Evolutionary conservation across 441 rosid genomes (phyloP).

Genomic region (Euphorbia schlechtendalii): DNA sequence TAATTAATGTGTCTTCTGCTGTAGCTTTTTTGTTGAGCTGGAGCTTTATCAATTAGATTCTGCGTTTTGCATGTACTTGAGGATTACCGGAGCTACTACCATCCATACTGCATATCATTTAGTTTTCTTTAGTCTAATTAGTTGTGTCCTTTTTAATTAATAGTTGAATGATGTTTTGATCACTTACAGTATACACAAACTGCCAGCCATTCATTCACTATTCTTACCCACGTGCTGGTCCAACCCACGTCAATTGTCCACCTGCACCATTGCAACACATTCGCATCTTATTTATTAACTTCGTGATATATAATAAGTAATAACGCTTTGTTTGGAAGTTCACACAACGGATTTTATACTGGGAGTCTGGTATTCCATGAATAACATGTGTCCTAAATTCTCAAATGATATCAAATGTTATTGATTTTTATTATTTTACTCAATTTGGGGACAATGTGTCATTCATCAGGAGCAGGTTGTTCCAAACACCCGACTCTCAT

Average conservation of each 20-base stretch:
- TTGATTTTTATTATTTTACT: no score
- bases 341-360: no score
- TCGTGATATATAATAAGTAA: no score
- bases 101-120: slow-evolving; percentile 71
- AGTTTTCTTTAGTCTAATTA: neutral
- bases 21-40: slow-evolving; percentile 2
- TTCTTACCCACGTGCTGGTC: slow-evolving; percentile 97
- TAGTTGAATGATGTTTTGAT: neutral
- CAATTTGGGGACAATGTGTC: no score
- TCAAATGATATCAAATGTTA: no score
- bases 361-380: no score
- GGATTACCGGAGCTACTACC: slow-evolving; percentile 66
- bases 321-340: no score
- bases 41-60: slow-evolving; percentile 25
- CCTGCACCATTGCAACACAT: slow-evolving; percentile 31
- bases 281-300: no score
- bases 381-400: no score
- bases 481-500: no score
- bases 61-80: slow-evolving; percentile 44
- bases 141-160: neutral
- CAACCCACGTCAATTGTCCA: slow-evolving; percentile 99
- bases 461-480: no score
- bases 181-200: slow-evolving; percentile 84
- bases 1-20: neutral
- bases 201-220: slow-evolving; percentile 95